Conservation (phyloP, 2,329 filamentous ascomycete species). For the Aotearoamyces nothofagi region DNA sequence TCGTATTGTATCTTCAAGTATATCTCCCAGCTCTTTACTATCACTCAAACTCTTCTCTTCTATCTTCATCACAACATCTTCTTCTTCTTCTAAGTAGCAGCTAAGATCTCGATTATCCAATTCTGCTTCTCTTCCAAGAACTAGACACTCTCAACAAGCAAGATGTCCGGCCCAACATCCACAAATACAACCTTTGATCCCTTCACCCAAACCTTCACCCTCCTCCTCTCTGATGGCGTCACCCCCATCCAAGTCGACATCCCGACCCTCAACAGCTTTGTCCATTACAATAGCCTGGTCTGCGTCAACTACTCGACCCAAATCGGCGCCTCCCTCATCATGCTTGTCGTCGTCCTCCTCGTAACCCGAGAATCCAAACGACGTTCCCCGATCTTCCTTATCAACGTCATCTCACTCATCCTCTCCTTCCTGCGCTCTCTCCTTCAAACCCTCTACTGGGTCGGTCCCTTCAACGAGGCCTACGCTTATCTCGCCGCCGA, state of each 20-base stretch:
- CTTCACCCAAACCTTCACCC: conserved; percentile 32
- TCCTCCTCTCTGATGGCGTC: conserved; percentile 27
- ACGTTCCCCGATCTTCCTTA: conserved; percentile 38
- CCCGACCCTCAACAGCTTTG: conserved; percentile 25
- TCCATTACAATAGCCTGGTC: conserved; percentile 29
- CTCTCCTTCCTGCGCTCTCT: conserved; percentile 35
- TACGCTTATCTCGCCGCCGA: conserved; percentile 34
- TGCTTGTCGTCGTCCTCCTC: conserved; percentile 40
- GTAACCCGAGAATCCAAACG: conserved; percentile 44
- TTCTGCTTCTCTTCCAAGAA: no score
- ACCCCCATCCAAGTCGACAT: conserved; percentile 25
- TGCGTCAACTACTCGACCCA: conserved; percentile 44
- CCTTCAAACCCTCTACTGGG: conserved; percentile 32
- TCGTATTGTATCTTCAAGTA: no score
- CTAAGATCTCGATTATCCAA: no score
- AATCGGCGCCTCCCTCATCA: conserved; percentile 39
- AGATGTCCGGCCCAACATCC: conserved; percentile 8
- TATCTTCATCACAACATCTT: no score
- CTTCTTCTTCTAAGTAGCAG: no score
- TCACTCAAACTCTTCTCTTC: no score
- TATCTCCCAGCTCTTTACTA: no score
- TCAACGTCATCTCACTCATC: conserved; percentile 40
- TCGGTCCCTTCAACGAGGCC: conserved; percentile 31
- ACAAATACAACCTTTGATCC: conserved; percentile 26
- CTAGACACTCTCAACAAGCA: no score